Evolutionary conservation across 495 filamentous ascomycete species (phyloP).

Genomic region (Aspergillus hancockii): DNA sequence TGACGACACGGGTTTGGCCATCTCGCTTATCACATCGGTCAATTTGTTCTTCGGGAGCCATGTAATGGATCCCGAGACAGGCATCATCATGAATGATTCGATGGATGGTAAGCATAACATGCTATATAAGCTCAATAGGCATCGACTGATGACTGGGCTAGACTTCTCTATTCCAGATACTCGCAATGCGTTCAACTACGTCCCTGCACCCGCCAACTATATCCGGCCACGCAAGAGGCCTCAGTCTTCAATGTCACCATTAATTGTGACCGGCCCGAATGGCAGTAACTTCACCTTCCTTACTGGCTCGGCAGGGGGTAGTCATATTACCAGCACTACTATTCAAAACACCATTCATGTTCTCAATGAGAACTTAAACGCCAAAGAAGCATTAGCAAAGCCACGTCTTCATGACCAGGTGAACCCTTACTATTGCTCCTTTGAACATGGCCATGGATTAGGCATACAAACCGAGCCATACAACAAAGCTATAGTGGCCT

Average conservation of each 20-base stretch:
- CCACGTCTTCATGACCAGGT: conserved; percentile 85
- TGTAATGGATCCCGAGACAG: conserved; percentile 77
- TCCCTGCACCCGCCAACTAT: conserved; percentile 80
- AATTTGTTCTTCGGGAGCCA: conserved; percentile 81
- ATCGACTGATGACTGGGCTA: conserved; percentile 10
- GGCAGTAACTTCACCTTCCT: conserved; percentile 66
- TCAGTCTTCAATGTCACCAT: conserved; percentile 73
- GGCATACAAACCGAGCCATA: too few relatives aligned
- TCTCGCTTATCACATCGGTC: conserved; percentile 77
- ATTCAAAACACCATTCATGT: conserved; percentile 74
- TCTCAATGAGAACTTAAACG: conserved; percentile 61
- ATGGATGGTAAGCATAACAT: conserved; percentile 73
- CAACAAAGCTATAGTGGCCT: conserved; percentile 64
- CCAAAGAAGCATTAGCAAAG: conserved; percentile 61
- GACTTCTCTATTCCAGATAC: conserved; percentile 76
- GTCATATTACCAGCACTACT: conserved; percentile 83
- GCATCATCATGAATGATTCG: conserved; percentile 88
- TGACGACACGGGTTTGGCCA: conserved; percentile 66
- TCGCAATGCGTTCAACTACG: conserved; percentile 78
- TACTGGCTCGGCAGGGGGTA: conserved; percentile 80
- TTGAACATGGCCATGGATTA: conserved; percentile 73
- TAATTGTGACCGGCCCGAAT: conserved; percentile 70
- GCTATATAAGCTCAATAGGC: not conserved
- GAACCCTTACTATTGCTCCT: conserved; percentile 63
- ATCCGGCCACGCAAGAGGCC: conserved; percentile 80